Conservation (phyloP, 1,139 yeast species). For the Martiniozyma asiatica region DNA sequence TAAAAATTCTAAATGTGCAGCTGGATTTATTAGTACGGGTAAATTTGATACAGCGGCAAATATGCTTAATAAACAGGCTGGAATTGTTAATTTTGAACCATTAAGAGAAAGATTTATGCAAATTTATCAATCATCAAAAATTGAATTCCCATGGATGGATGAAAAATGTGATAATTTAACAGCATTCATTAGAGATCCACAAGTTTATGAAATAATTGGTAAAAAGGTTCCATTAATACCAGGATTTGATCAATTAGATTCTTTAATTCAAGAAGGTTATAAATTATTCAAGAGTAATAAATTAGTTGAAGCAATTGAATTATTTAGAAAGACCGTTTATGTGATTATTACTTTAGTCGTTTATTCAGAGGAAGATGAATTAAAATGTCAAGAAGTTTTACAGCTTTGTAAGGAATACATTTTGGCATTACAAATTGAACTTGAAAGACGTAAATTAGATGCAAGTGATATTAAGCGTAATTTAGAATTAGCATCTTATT, state of each 20-base stretch:
- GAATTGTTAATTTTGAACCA: conserved; percentile 79
- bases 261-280: conserved; percentile 63
- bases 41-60: conserved; percentile 94
- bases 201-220: conserved; percentile 34
- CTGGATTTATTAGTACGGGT: conserved; percentile 92
- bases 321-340: conserved; percentile 72
- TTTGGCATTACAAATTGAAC: conserved; percentile 80
- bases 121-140: conserved; percentile 68
- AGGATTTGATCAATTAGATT: conserved; percentile 60
- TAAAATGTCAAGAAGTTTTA: conserved; percentile 61
- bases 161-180: conserved; percentile 55
- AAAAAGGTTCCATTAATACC: conserved; percentile 58
- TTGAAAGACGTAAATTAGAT: conserved; percentile 72
- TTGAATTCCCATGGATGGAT: conserved; percentile 59
- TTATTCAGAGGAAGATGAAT: conserved; percentile 60
- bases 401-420: conserved; percentile 80
- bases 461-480: conserved; percentile 67
- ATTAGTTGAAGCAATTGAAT: conserved; percentile 64
- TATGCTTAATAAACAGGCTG: conserved; percentile 78
- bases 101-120: conserved; percentile 72
- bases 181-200: conserved; percentile 59
- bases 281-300: conserved; percentile 74
- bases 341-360: conserved; percentile 65
- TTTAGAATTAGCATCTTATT: conserved; percentile 90
- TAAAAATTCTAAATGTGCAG: conserved; percentile 81